phyloP scores from a whole-genome alignment of 352 stramenopile genomes.

The Phytophthora europaea region DNA sequence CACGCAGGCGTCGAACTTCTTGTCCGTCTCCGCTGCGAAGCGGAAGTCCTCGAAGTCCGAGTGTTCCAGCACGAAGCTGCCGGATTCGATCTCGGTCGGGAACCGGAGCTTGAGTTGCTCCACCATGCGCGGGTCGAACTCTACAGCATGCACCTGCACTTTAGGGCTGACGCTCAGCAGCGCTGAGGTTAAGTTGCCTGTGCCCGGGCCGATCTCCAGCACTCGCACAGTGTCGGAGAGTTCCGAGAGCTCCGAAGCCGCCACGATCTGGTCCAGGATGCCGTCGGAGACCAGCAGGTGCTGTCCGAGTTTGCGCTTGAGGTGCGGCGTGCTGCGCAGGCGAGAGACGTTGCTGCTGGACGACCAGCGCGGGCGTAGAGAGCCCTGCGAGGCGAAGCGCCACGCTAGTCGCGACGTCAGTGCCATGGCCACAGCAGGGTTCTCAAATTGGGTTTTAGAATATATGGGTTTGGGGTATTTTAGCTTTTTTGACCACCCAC shows the following conservation, averaged over 20 bases:
- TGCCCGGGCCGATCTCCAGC: slow-evolving; percentile 88
- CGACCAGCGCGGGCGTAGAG: slow-evolving; percentile 23
- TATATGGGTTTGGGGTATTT: too few relatives aligned
- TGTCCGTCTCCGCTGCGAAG: slow-evolving; percentile 16
- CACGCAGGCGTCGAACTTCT: slow-evolving; percentile 74
- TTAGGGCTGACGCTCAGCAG: slow-evolving; percentile 58
- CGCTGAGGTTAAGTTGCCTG: slow-evolving; percentile 87
- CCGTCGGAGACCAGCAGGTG: slow-evolving; percentile 78
- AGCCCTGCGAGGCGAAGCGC: neutral
- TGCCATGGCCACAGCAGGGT: slow-evolving; percentile 13
- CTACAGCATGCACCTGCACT: slow-evolving; percentile 72
- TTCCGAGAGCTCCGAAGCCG: slow-evolving; percentile 56
- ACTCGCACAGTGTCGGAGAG: slow-evolving; percentile 52
- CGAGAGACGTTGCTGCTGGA: slow-evolving; percentile 54
- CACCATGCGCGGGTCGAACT: slow-evolving; percentile 86
- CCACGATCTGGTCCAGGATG: slow-evolving; percentile 75
- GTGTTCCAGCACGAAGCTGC: slow-evolving; percentile 48
- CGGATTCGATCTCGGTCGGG: slow-evolving; percentile 26
- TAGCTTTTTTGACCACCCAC: too few relatives aligned
- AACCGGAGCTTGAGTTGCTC: slow-evolving; percentile 75
- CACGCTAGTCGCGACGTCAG: slow-evolving; percentile 7
- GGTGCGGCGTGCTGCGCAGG: slow-evolving; percentile 65
- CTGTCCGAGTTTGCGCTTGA: slow-evolving; percentile 88
- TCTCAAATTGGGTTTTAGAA: too few relatives aligned
- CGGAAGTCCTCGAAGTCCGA: slow-evolving; percentile 59